A percentile compares a stretch with the other conserved stretches of the same genome.
phyloP scores from a whole-genome alignment of 139 green algal species.

The Limnomonas spitsbergensis region DNA sequence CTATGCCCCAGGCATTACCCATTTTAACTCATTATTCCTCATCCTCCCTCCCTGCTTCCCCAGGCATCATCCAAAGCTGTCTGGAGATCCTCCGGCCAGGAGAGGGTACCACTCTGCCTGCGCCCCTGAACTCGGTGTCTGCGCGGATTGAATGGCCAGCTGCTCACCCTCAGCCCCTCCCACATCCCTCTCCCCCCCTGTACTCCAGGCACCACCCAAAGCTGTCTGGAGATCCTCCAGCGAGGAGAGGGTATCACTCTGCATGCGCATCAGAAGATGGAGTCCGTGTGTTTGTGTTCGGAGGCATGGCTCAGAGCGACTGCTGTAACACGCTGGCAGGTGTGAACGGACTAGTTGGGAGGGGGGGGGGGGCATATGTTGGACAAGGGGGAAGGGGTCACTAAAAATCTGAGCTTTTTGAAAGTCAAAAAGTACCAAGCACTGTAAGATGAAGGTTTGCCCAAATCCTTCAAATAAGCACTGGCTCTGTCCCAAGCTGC shows the following conservation, averaged over 20 bases:
- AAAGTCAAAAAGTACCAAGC: not conserved
- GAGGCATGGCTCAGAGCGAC: conserved; percentile 19
- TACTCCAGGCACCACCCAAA: conserved; percentile 14
- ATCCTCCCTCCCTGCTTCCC: too few relatives aligned
- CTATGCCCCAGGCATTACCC: conserved; percentile 6
- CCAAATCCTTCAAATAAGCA: not conserved
- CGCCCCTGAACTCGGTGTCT: too few relatives aligned
- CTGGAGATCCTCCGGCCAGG: not conserved
- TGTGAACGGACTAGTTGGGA: not conserved
- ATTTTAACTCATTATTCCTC: too few relatives aligned
- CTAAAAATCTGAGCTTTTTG: too few relatives aligned
- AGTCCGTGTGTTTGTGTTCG: conserved; percentile 20
- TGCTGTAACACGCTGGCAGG: conserved; percentile 16
- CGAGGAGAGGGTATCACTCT: conserved; percentile 28
- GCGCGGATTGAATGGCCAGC: not conserved
- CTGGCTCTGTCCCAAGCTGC: not conserved
- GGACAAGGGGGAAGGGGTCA: too few relatives aligned
- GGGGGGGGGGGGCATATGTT: not conserved
- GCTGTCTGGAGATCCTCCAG: conserved; percentile 11
- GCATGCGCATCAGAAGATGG: conserved; percentile 26
- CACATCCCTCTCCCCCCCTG: conserved; percentile 1
- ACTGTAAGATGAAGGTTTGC: not conserved
- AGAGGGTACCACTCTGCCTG: conserved; percentile 35
- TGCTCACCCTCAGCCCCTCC: not conserved
- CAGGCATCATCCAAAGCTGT: conserved; percentile 17